A percentile compares a stretch with the other conserved stretches of the same genome.
phyloP scores from a whole-genome alignment of 768 basidiomycete species.

The Megacollybia marginata region DNA sequence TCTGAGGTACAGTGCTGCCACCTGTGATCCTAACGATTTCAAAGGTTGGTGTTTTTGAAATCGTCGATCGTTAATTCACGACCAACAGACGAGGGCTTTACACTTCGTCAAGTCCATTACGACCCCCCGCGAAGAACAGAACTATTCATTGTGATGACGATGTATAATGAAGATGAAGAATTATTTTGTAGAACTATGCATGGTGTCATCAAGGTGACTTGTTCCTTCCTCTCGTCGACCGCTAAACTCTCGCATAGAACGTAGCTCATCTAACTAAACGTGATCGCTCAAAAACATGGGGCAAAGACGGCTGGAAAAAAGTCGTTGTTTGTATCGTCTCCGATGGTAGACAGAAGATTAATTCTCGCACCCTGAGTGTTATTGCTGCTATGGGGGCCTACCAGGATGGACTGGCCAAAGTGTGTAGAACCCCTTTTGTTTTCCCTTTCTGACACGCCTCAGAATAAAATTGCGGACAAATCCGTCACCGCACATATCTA shows the following conservation, averaged over 20 bases:
- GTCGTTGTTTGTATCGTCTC: constrained; percentile 91
- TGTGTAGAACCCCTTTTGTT: constrained; percentile 17
- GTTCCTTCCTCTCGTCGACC: no score
- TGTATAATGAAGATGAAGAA: constrained; percentile 94
- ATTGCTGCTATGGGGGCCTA: constrained; percentile 93
- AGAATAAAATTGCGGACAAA: constrained; percentile 54
- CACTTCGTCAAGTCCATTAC: constrained; percentile 85
- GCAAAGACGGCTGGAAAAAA: constrained; percentile 97
- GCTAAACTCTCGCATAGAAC: constrained; percentile 33
- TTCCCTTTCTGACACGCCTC: neutral
- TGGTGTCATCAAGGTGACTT: constrained; percentile 67
- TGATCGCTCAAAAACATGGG: constrained; percentile 90
- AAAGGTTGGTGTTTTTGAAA: constrained; percentile 20
- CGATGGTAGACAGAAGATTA: constrained; percentile 82
- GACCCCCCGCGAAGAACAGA: constrained; percentile 89
- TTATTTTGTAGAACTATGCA: constrained; percentile 93
- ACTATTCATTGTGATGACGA: constrained; percentile 95
- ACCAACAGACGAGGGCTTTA: constrained; percentile 52
- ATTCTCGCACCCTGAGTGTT: constrained; percentile 73
- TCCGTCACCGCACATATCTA: constrained; percentile 87
- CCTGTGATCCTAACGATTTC: constrained; percentile 95
- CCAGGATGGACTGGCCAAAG: constrained; percentile 90
- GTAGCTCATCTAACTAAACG: constrained; percentile 83
- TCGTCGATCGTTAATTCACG: no score
- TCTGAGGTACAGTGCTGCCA: constrained; percentile 95